These are phyloP conservation scores for Aspergillus luchuensis DNA, from an alignment of 2,329 filamentous ascomycete genomes.

Conservation along the genomic window DNA sequence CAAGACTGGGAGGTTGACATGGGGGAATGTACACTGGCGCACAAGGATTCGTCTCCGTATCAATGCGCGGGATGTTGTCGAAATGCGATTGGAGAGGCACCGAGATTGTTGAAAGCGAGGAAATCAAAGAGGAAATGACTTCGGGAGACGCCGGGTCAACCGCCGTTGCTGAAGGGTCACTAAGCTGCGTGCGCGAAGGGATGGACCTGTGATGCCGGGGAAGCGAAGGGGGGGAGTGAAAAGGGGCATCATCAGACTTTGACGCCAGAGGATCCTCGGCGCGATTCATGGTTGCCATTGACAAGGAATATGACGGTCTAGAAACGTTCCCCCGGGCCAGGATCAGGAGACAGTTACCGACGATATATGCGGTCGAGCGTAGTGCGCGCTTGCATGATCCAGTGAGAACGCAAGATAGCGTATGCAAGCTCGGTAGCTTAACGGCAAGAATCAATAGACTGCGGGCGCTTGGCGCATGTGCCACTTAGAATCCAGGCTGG, in stretches of 20 bases:
- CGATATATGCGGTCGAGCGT: conserved; percentile 29
- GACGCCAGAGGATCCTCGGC: conserved; percentile 26
- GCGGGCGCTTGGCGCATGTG: conserved; percentile 19
- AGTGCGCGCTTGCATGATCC: conserved; percentile 34
- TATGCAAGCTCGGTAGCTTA: conserved; percentile 17
- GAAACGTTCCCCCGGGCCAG: conserved; percentile 15
- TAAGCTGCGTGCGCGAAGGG: conserved; percentile 35
- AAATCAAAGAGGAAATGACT: conserved; percentile 62
- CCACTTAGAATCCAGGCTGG: conserved; percentile 15
- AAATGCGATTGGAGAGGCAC: conserved; percentile 70
- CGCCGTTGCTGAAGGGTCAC: conserved; percentile 29
- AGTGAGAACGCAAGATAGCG: conserved; percentile 20
- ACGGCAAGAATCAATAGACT: conserved; percentile 24
- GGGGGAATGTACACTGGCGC: conserved; percentile 34
- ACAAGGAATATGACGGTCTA: conserved; percentile 16
- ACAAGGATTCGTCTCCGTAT: conserved; percentile 43
- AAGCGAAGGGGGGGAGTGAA: conserved; percentile 32
- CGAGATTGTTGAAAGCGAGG: conserved; percentile 61
- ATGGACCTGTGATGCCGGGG: conserved; percentile 51
- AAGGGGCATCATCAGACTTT: conserved; percentile 29
- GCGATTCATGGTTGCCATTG: conserved; percentile 37
- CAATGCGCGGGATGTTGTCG: conserved; percentile 56
- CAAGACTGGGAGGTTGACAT: conserved; percentile 30
- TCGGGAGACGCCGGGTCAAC: conserved; percentile 50
- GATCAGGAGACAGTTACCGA: conserved; percentile 21